Conservation (phyloP, 495 filamentous ascomycete species). For the Podospora fimiseda region DNA sequence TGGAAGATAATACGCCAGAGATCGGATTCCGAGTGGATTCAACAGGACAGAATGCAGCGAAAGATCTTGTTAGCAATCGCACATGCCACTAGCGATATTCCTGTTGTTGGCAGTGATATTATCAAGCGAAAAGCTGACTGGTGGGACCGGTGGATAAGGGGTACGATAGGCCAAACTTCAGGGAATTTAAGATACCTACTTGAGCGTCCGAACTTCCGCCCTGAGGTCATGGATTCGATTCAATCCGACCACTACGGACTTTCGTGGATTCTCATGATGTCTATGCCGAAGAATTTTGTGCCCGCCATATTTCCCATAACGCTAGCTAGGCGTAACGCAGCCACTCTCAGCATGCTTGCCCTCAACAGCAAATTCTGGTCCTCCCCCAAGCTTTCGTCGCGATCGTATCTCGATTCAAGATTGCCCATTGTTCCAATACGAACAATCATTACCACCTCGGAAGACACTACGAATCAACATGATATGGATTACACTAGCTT, state of each 20-base stretch:
- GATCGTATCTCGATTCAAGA: no score
- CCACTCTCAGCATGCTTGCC: not conserved
- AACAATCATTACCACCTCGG: no score
- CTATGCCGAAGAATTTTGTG: not conserved
- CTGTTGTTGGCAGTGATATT: no score
- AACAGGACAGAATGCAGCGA: no score
- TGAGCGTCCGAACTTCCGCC: not conserved
- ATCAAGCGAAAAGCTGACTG: no score
- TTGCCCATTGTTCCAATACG: no score
- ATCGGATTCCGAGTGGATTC: not conserved
- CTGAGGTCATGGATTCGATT: not conserved
- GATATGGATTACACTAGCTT: no score
- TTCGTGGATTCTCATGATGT: not conserved
- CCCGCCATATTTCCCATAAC: not conserved
- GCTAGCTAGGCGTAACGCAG: not conserved
- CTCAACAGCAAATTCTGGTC: not conserved
- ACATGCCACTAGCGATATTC: not conserved
- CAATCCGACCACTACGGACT: not conserved
- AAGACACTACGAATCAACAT: no score
- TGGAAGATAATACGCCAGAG: not conserved
- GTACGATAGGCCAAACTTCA: not conserved
- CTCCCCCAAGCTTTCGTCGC: no score
- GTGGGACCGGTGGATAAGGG: not conserved
- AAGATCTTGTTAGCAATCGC: not conserved
- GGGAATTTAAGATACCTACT: not conserved